Percentiles rank a stretch among this genome's conserved stretches.
Conservation (phyloP, 2,329 filamentous ascomycete species). For the Fusarium globosum region DNA sequence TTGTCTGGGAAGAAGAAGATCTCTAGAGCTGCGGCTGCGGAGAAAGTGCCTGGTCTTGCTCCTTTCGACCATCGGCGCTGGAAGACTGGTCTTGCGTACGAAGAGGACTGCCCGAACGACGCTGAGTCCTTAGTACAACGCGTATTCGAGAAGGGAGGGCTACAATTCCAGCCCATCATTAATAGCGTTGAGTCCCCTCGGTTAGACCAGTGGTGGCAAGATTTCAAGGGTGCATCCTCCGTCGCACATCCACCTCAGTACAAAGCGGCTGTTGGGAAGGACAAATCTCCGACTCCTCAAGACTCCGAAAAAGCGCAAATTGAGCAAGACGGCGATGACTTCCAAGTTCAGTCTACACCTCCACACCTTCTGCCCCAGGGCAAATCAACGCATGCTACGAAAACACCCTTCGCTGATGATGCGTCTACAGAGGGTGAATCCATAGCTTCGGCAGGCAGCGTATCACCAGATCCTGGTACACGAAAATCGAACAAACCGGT, state of each 20-base stretch:
- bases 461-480: constrained; percentile 11
- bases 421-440: constrained; percentile 49
- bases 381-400: constrained; percentile 32
- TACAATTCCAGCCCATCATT: constrained; percentile 46
- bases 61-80: constrained; percentile 58
- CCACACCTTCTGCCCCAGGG: constrained; percentile 49
- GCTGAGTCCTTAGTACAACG: constrained; percentile 52
- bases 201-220: constrained; percentile 63
- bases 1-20: constrained; percentile 61
- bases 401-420: constrained; percentile 39
- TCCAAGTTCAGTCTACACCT: constrained; percentile 63
- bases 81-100: constrained; percentile 45
- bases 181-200: constrained; percentile 49
- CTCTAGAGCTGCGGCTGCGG: constrained; percentile 57
- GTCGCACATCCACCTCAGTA: constrained; percentile 32
- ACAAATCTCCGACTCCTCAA: constrained; percentile 22
- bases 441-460: background rate
- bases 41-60: constrained; percentile 63
- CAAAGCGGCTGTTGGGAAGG: constrained; percentile 11
- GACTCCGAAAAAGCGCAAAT: constrained; percentile 37
- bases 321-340: constrained; percentile 61
- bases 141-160: constrained; percentile 54
- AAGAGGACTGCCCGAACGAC: constrained; percentile 45
- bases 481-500: constrained; percentile 31
- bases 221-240: constrained; percentile 50